phyloP scores from a whole-genome alignment of 352 stramenopile genomes.

The Pythium dissimile region DNA sequence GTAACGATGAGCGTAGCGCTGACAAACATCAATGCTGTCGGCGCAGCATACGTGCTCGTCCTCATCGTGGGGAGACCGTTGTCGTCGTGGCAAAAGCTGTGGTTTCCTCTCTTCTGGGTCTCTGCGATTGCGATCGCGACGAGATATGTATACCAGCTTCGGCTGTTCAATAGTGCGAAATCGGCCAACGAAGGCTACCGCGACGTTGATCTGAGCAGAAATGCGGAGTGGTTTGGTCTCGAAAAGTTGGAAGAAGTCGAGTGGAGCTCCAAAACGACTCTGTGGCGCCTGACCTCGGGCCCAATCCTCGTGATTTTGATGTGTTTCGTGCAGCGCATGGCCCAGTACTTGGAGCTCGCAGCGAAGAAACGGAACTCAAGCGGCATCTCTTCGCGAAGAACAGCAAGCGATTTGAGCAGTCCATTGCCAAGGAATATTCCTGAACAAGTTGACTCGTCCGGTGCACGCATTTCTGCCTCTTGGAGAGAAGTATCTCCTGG shows the following conservation, averaged over 20 bases:
- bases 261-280: slow-evolving; percentile 5
- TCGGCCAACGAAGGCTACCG: slow-evolving; percentile 10
- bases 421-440: not conserved
- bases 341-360: slow-evolving; percentile 59
- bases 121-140: slow-evolving; percentile 49
- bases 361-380: not conserved
- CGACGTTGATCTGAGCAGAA: slow-evolving; percentile 4
- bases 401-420: slow-evolving; percentile 10
- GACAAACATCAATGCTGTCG: slow-evolving; percentile 56
- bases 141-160: slow-evolving; percentile 62
- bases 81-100: slow-evolving; percentile 61
- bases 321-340: slow-evolving; percentile 66
- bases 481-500: not conserved
- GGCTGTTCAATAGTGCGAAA: slow-evolving; percentile 12
- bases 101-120: slow-evolving; percentile 80
- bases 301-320: slow-evolving; percentile 72
- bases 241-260: slow-evolving; percentile 43
- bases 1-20: slow-evolving; percentile 72
- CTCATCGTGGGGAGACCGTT: slow-evolving; percentile 55
- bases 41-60: slow-evolving; percentile 61
- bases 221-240: slow-evolving; percentile 30
- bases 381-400: not conserved
- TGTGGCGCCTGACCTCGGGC: slow-evolving; percentile 54
- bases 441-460: not conserved
- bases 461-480: not conserved